Evolutionary conservation across 495 filamentous ascomycete species (phyloP), one percentile per base, ranked within the genome.

Genomic region (Penicillium simplicissimum): DNA sequence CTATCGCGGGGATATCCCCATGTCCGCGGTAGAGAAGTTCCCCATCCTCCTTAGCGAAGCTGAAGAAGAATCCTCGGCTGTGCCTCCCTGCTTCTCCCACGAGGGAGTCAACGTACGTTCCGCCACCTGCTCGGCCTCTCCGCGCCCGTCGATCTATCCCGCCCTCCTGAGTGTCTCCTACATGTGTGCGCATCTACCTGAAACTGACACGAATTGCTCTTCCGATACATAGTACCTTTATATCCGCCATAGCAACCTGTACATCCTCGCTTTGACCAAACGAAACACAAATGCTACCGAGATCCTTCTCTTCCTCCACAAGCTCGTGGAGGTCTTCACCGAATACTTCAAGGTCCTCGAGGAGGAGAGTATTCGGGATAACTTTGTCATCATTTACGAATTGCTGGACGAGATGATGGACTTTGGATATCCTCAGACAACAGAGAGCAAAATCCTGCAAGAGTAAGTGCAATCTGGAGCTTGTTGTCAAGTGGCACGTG

Each of bases 321-420:
- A 96, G 76, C 82, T 99, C 54, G 96, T 99, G 67, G 96, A 98
- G 77, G 96, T 98, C 51, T 98, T 99, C 71, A 98, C 96, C 45
- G 96, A 99, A 75, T 99, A 99, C 80, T 99, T 99, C 82, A 99
- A 99, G 74, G 94, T 96, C 68, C 85, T 99, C 55, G 96, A 99
- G 75, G 96, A 99, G 76, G 96, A 99, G 77, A 96, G 91, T 74
- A 99, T 99, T 72, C 89, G 96, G 58, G 96, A 99, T 79, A 99
- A 99, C 81, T 99, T 98, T 67, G 96, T 99, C 75, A 85, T 99
- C 69, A 99, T 99, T 69, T 99, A 99, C 81, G 96, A 99, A 78
- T 78, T 99, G 56, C 85, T 99, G 64, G 96, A 99, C 74, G 96
- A 99, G 80, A 99, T 99, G 96, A 99, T 99, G 96, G 96, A 99